A percentile compares a stretch with the other conserved stretches of the same genome.
Conservation (phyloP, 23 red algal genomes). For the Chondrus crispus region DNA sequence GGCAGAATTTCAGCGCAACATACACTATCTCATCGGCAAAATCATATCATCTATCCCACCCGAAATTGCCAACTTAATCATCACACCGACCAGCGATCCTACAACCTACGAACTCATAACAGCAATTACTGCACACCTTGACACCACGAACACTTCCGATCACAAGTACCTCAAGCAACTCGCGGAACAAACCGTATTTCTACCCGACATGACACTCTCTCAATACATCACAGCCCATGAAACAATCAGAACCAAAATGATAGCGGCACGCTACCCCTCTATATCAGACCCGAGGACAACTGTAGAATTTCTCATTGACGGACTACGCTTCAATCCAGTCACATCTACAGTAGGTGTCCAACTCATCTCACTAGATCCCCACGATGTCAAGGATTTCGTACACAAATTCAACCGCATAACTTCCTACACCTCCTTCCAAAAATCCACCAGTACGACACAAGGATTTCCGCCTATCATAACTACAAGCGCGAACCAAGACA, state of each 20-base stretch:
- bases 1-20: too few relatives aligned
- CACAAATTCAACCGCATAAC: too few relatives aligned
- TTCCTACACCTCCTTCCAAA: too few relatives aligned
- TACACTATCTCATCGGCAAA: neutral
- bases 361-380: too few relatives aligned
- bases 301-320: neutral
- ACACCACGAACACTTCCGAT: neutral
- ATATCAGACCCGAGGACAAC: neutral
- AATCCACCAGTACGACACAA: too few relatives aligned
- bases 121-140: neutral
- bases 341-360: too few relatives aligned
- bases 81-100: neutral
- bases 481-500: too few relatives aligned
- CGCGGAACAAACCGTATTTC: neutral
- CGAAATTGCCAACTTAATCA: neutral
- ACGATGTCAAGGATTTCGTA: too few relatives aligned
- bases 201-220: neutral
- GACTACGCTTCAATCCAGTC: neutral
- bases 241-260: neutral
- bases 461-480: too few relatives aligned
- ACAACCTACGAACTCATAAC: neutral
- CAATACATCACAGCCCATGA: neutral
- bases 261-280: neutral
- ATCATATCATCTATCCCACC: neutral
- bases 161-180: neutral